These are phyloP conservation scores for Chaetomium sp. DNA, from an alignment of 2,329 filamentous ascomycete genomes.

Conservation along the genomic window DNA sequence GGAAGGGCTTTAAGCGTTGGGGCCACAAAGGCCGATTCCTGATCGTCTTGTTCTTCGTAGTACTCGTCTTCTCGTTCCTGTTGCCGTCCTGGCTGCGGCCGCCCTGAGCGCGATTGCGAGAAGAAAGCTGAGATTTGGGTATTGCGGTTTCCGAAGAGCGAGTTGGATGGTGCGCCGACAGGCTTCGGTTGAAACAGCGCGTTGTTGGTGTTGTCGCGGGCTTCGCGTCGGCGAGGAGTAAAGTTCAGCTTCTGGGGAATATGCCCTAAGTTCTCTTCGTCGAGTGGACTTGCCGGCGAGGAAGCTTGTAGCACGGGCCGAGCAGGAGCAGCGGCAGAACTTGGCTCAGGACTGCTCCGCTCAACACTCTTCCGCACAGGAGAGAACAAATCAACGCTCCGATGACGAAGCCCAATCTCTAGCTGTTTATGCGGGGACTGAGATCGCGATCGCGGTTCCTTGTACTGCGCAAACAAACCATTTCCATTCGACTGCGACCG, in stretches of 20 bases:
- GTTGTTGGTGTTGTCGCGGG: slow-evolving; percentile 8
- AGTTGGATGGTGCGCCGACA: slow-evolving; percentile 6
- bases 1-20: slow-evolving; percentile 44
- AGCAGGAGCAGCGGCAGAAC: slow-evolving; percentile 12
- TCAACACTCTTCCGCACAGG: slow-evolving; percentile 21
- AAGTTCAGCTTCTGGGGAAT: slow-evolving; percentile 45
- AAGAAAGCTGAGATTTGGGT: slow-evolving; percentile 15
- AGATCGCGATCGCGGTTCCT: background rate
- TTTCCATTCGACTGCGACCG: slow-evolving; percentile 1
- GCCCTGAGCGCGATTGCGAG: slow-evolving; percentile 1
- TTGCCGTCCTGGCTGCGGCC: background rate
- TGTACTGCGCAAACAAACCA: slow-evolving; percentile 10
- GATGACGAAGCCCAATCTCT: slow-evolving; percentile 6
- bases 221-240: slow-evolving; percentile 35
- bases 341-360: background rate
- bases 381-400: slow-evolving; percentile 24
- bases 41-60: slow-evolving; percentile 15
- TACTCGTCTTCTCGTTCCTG: background rate
- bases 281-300: background rate
- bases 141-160: slow-evolving; percentile 13
- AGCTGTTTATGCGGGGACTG: slow-evolving; percentile 9
- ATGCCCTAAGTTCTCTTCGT: slow-evolving; percentile 25
- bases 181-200: slow-evolving; percentile 33
- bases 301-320: slow-evolving; percentile 3
- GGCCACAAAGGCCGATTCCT: slow-evolving; percentile 33